A percentile compares a stretch with the other conserved stretches of the same genome.
phyloP scores from a whole-genome alignment of 2,329 filamentous ascomycete species.

The Fusarium scirpi region DNA sequence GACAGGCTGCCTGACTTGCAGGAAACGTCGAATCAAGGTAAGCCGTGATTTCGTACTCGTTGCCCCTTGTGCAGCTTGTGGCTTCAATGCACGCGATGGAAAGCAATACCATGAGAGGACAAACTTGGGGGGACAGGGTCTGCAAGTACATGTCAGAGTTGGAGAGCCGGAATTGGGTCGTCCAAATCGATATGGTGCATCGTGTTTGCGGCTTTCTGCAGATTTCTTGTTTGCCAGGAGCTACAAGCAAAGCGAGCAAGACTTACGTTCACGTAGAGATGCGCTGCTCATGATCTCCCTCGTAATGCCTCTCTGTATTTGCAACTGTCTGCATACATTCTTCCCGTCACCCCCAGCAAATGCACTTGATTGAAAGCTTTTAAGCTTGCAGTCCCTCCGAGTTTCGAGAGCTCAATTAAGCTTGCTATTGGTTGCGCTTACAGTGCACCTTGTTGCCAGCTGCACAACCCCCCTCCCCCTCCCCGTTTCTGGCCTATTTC shows the following conservation, averaged over 20 bases:
- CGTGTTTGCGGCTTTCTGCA: conserved; percentile 36
- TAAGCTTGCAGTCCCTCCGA: conserved; percentile 10
- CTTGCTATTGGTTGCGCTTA: conserved; percentile 34
- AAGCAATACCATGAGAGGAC: conserved; percentile 24
- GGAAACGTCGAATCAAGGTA: conserved; percentile 73
- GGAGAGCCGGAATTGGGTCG: conserved; percentile 27
- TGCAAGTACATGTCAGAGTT: conserved; percentile 21
- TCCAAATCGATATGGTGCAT: conserved; percentile 34
- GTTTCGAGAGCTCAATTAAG: conserved; percentile 26
- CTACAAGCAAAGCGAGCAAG: conserved; percentile 38
- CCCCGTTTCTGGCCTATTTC: conserved; percentile 16
- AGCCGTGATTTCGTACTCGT: conserved; percentile 48
- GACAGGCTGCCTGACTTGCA: conserved; percentile 72
- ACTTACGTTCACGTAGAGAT: conserved; percentile 42
- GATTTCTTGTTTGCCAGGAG: conserved; percentile 32
- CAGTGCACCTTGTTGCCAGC: conserved; percentile 20
- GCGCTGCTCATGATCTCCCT: conserved; percentile 31
- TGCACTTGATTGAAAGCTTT: conserved; percentile 4
- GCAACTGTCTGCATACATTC: conserved; percentile 15
- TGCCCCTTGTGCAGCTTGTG: conserved; percentile 22
- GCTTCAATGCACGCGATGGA: conserved; percentile 20
- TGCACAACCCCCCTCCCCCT: conserved; percentile 21
- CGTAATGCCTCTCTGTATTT: conserved; percentile 35
- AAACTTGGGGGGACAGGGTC: conserved; percentile 20
- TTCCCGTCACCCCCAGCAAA: neutral